Conservation (phyloP, 192 early-diverging fungal species). For the Pilaira anomala region DNA sequence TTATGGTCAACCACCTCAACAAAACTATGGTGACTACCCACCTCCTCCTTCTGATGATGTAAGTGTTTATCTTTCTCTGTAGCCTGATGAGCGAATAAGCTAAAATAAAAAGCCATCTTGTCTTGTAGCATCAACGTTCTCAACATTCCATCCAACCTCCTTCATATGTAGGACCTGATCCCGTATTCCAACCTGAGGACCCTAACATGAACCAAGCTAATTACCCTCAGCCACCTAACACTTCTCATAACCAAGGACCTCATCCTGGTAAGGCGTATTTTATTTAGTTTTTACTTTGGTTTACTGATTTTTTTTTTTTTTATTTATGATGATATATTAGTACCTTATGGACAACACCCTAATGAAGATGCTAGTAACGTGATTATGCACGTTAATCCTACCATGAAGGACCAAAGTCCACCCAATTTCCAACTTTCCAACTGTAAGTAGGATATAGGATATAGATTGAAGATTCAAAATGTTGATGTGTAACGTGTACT, state of each 20-base stretch:
- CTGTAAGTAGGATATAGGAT: too few species aligned
- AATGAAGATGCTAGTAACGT: not conserved
- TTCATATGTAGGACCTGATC: constrained; percentile 22
- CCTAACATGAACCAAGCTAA: constrained; percentile 24
- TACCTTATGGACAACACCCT: constrained; percentile 14
- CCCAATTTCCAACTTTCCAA: constrained; percentile 49
- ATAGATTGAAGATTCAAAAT: too few species aligned
- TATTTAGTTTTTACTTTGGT: not conserved
- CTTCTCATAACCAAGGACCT: constrained; percentile 22
- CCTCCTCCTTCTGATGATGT: constrained; percentile 5
- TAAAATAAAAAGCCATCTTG: not conserved
- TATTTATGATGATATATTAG: not conserved
- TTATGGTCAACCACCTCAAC: not conserved
- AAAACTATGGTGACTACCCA: not conserved
- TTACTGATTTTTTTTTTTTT: too few species aligned
- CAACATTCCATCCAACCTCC: constrained; percentile 19
- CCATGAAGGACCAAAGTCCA: constrained; percentile 28
- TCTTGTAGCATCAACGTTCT: not conserved
- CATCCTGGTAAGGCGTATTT: constrained; percentile 3
- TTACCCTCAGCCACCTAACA: constrained; percentile 30
- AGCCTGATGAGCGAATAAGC: not conserved
- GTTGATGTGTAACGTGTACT: not conserved
- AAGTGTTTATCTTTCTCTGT: not conserved
- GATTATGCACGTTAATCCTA: constrained; percentile 28
- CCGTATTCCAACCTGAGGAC: constrained; percentile 21